Conservation (phyloP, 2,329 filamentous ascomycete species). For the Rutstroemia sp. region DNA sequence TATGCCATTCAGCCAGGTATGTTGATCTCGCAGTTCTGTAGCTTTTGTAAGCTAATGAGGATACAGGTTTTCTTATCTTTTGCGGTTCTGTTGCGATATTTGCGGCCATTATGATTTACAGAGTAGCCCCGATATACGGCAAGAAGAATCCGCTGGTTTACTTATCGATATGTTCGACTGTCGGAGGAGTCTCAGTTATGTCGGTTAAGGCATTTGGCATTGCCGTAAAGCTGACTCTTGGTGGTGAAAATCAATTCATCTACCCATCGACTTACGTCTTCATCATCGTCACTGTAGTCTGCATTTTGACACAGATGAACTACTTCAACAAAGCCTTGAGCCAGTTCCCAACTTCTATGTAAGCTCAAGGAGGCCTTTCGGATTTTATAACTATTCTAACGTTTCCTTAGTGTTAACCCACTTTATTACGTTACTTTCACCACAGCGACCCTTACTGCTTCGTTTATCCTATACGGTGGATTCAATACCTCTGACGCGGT, state of each 20-base stretch:
- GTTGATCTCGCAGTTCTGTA: conserved; percentile 17
- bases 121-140: conserved; percentile 78
- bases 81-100: conserved; percentile 73
- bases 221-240: conserved; percentile 88
- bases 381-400: neutral
- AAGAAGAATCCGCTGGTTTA: conserved; percentile 95
- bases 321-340: conserved; percentile 99
- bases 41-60: conserved; percentile 7
- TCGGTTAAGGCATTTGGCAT: conserved; percentile 98
- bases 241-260: conserved; percentile 89
- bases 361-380: conserved; percentile 33
- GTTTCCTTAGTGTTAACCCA: conserved; percentile 53
- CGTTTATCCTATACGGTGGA: conserved; percentile 90
- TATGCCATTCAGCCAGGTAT: conserved; percentile 88
- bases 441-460: conserved; percentile 86
- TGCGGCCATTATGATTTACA: conserved; percentile 92
- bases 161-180: conserved; percentile 94
- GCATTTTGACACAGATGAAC: conserved; percentile 98
- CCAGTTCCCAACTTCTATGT: conserved; percentile 97
- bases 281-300: conserved; percentile 84
- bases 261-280: conserved; percentile 97
- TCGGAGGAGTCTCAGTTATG: conserved; percentile 97
- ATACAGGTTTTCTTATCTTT: conserved; percentile 74
- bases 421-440: conserved; percentile 97
- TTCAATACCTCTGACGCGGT: conserved; percentile 93